These are phyloP conservation scores for Dendrocalamus latiflorus DNA, from an alignment of 202 grass and related monocot genomes.

Conservation along the genomic window DNA sequence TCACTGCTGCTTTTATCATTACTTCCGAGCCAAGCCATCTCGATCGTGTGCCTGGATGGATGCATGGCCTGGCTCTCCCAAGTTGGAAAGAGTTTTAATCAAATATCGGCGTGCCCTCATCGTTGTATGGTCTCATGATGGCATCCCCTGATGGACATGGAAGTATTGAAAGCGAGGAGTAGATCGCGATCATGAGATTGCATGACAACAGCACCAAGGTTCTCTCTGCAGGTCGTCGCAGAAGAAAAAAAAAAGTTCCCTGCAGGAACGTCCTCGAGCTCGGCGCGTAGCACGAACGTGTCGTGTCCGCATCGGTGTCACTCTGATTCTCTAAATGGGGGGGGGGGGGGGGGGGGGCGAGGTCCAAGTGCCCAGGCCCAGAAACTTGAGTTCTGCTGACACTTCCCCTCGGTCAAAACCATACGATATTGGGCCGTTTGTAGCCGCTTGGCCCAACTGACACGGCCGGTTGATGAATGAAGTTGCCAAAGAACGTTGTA, in stretches of 20 bases:
- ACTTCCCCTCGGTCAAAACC: not conserved
- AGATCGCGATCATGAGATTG: not conserved
- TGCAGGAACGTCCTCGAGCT: not conserved
- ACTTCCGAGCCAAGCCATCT: slow-evolving; percentile 5
- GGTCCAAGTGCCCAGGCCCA: not conserved
- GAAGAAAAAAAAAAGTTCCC: too few relatives aligned
- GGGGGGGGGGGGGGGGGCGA: too few relatives aligned
- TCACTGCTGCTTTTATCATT: not conserved
- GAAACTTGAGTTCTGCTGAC: not conserved
- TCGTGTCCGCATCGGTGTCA: not conserved
- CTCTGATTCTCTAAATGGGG: not conserved
- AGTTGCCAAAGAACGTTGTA: not conserved
- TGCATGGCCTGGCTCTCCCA: not conserved
- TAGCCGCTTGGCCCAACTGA: not conserved
- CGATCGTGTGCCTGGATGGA: not conserved
- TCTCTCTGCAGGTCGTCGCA: not conserved
- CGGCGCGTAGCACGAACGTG: not conserved
- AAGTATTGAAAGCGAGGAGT: not conserved
- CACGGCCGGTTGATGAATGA: not conserved
- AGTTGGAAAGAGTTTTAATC: not conserved
- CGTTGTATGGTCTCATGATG: slow-evolving; percentile 21
- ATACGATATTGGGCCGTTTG: not conserved
- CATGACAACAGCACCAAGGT: not conserved
- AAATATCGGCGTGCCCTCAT: slow-evolving; percentile 3
- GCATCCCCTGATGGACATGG: not conserved